Evolutionary conservation across 257 asterid species (phyloP), one percentile per base, ranked within the genome.

Genomic region (Haberlea rhodopensis): DNA sequence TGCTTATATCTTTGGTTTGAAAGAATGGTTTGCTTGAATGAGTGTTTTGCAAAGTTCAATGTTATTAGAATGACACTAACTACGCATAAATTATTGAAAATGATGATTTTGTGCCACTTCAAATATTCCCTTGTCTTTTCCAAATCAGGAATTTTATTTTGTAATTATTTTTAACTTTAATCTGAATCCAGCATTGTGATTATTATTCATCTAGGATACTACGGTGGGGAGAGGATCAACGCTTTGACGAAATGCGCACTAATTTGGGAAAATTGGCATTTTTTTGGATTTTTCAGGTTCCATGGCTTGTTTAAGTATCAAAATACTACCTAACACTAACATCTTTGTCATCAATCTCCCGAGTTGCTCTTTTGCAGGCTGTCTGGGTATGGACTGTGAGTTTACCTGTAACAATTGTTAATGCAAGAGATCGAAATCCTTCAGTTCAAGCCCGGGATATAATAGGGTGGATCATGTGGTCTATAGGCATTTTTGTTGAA

Each of bases 321-420:
- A 22, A 40, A 40, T 6, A 32, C 6, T 43, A 20, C 40, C 24
- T 8, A 34, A 4, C 20, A 6, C 5, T 20, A 19, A 60, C 37
- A 1, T 31, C n/a, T 18, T 8, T 64, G 20, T 19, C 16, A 15
- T 27, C 45, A 51, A 23, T 52, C 20, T 26, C n/a, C 45, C 8
- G 22, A 9, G 63, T 26, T 23, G 8, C 59, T 54, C 34, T 63
- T 22, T 28, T 21, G 68, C 83, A 92, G 96, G 95, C 99, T 45
- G 82, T 94, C 25, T 94, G 99, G 99, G 99, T 94, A 32, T 94
- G 99, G 99, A 86, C 92, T 57, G 99, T 90, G 81, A 94, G 95
- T 75, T 84, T 90, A 67, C 97, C 99, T 0, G 82, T 94, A 72
- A 94, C 99, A 61, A 55, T 94, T 76, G 95, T 90, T 56, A 94